Evolutionary conservation across 73 alveolate species (phyloP).

Genomic region (Effrenium voratum): DNA sequence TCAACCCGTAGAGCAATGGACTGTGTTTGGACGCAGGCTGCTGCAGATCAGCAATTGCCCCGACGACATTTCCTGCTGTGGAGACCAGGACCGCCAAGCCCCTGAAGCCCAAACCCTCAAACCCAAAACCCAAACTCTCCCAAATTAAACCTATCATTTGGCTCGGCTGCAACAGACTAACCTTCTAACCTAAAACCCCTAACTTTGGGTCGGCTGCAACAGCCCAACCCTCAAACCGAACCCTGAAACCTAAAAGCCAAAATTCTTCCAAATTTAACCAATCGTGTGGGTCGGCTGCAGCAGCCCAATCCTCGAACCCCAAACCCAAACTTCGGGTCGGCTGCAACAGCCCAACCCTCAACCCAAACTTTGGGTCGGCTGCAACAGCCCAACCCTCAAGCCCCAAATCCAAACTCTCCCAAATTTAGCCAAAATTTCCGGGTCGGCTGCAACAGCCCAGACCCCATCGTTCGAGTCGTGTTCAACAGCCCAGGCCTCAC

Average conservation of each 20-base stretch:
- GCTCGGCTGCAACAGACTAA: slow-evolving; percentile 7
- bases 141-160: no score
- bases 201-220: background rate
- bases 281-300: background rate
- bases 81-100: no score
- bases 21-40: background rate
- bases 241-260: background rate
- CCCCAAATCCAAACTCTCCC: background rate
- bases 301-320: background rate
- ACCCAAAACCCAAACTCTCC: no score
- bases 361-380: background rate
- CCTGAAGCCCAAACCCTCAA: no score
- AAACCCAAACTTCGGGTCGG: background rate
- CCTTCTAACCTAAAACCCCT: background rate
- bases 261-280: no score
- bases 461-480: background rate
- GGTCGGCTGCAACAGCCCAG: background rate
- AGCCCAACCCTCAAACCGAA: no score
- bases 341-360: background rate
- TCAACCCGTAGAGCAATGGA: background rate
- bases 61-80: no score
- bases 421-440: background rate
- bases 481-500: background rate
- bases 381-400: background rate
- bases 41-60: no score